Evolutionary conservation across 2,329 filamentous ascomycete species (phyloP).

Genomic region (Epichloe typhina): DNA sequence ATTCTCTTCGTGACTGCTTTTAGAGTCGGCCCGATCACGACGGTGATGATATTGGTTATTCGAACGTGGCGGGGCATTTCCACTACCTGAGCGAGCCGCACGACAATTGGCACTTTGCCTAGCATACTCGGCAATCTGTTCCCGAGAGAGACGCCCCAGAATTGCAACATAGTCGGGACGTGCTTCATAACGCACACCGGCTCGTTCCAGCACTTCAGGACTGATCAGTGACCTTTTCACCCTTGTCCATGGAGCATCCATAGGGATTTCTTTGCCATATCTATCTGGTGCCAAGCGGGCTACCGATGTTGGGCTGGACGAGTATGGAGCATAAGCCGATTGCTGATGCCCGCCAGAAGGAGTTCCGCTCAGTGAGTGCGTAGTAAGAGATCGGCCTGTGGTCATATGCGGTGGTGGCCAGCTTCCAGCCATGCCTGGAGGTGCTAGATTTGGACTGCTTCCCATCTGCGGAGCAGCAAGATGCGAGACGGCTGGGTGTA

Average conservation of each 20-base stretch:
- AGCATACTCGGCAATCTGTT: constrained; percentile 39
- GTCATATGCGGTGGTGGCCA: constrained; percentile 8
- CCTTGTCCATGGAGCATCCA: constrained; percentile 45
- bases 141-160: constrained; percentile 38
- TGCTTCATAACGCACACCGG: constrained; percentile 44
- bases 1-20: constrained; percentile 20
- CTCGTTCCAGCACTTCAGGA: constrained; percentile 38
- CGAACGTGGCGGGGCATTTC: constrained; percentile 5
- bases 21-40: constrained; percentile 17
- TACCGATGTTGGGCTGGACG: constrained; percentile 17
- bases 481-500: constrained; percentile 21
- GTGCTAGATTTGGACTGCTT: constrained; percentile 19
- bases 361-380: constrained; percentile 11
- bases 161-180: constrained; percentile 46
- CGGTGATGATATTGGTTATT: constrained; percentile 4
- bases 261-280: constrained; percentile 40
- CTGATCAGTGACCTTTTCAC: constrained; percentile 40
- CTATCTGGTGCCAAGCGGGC: constrained; percentile 41
- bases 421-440: constrained; percentile 18
- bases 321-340: constrained; percentile 1
- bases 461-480: constrained; percentile 24
- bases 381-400: constrained; percentile 22
- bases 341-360: constrained; percentile 18
- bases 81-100: constrained; percentile 19
- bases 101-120: constrained; percentile 34